Base-by-base conservation (phyloP, 2,329 filamentous ascomycete genomes). In the Leptographium flavum region DNA sequence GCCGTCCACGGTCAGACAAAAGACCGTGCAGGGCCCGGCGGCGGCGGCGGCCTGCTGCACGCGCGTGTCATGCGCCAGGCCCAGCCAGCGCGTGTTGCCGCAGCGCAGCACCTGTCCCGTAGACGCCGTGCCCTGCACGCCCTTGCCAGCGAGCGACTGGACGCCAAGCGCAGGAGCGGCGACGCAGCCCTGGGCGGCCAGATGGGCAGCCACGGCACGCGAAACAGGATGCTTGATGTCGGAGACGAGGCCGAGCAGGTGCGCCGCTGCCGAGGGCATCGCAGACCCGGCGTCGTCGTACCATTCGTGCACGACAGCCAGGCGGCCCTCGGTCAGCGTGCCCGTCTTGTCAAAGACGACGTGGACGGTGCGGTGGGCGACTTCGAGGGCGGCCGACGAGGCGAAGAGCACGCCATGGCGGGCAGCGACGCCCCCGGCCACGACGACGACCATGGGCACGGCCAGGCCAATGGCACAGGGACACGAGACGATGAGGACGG, bases 331-430 rank as follows among this genome's bases (percentile, higher is more conserved):
- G 0, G 83, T 88, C 9, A 90, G 58, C 0, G 83, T 90, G 0
- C 84, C 83, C 0, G 85, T 90, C 60, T 90, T 90, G 64, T 90
- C 83, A 52, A 90, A 83, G 0, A 90, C 70, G 2, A 87, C 72
- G 53, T 87, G 76, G 0, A 75, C 70, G 0, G 73, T 63, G 47
- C 74, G 79, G 45, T 71, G 63, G 0, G 74, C 77, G 1, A 71
- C 60, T 56, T 87, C 82, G 19, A 85, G 74, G 2, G 69, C 70
- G 36, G 76, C 67, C 0, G 78, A 73, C 1, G 76, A 71, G 54
- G 84, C 83, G 62, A 88, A 79, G 22, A 88, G 71, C 15, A 88
- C 66, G 0, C 83, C 83, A 10, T 63, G 60, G 39, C 69, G 62
- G 0, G 83, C 82, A 0, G 76, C 80, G 1, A 83, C 68, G 1